Evolutionary conservation across 73 alveolate genomes (phyloP).

Genomic region (Tetrahymena elliotti): DNA sequence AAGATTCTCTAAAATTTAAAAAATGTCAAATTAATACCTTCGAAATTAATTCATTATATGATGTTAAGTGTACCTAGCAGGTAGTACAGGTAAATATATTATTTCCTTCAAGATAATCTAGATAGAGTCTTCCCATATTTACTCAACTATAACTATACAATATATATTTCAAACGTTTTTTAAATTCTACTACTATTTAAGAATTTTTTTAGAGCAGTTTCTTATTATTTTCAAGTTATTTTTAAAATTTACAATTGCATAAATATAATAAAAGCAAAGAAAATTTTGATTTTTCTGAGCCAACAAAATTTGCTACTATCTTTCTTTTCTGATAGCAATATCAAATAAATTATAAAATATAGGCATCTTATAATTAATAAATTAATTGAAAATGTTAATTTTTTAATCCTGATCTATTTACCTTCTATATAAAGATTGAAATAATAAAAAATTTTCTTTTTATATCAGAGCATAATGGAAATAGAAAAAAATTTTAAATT

Average conservation of each 20-base stretch:
- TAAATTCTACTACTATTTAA: too few relatives aligned
- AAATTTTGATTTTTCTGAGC: not conserved
- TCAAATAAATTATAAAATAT: not conserved
- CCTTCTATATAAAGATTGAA: too few relatives aligned
- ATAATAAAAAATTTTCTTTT: too few relatives aligned
- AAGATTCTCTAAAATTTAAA: not conserved
- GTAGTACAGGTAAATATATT: not conserved
- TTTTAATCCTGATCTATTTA: too few relatives aligned
- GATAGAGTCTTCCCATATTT: not conserved
- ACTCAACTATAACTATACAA: not conserved
- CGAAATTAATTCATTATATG: not conserved
- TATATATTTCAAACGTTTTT: too few relatives aligned
- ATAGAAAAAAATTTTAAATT: too few relatives aligned
- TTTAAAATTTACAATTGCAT: not conserved
- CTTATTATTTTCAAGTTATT: not conserved
- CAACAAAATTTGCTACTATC: not conserved
- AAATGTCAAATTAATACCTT: not conserved
- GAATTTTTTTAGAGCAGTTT: too few relatives aligned
- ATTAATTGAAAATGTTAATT: too few relatives aligned
- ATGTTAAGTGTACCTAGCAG: not conserved
- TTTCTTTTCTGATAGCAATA: not conserved
- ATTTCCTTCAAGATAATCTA: not conserved
- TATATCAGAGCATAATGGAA: too few relatives aligned
- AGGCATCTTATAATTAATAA: too few relatives aligned
- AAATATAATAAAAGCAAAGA: not conserved